A percentile compares a stretch with the other conserved stretches of the same genome.
phyloP scores from a whole-genome alignment of 768 basidiomycete genomes.

The Lactarius indigo region DNA sequence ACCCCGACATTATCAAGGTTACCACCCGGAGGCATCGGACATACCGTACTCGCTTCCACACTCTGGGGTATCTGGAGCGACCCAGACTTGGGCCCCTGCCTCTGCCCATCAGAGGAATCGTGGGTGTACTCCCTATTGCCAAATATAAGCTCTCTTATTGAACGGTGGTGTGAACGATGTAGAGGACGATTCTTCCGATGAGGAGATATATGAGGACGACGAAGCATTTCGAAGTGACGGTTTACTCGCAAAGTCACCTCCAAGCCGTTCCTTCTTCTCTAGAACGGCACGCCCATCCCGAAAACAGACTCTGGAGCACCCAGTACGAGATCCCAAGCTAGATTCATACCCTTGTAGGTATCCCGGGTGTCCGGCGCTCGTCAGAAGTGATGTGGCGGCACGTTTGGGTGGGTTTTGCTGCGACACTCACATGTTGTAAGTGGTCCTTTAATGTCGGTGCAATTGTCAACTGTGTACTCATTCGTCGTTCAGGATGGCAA shows the following conservation, averaged over 20 bases:
- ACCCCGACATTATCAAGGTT: neutral
- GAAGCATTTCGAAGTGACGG: neutral
- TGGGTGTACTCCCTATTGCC: neutral
- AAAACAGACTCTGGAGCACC: neutral
- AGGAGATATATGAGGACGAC: neutral
- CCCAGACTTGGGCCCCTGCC: neutral
- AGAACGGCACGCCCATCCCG: neutral
- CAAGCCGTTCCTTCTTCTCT: neutral
- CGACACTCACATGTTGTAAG: neutral
- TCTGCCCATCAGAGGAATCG: neutral
- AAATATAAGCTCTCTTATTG: neutral
- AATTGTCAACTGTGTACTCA: neutral
- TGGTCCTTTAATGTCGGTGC: neutral
- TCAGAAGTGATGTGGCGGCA: neutral
- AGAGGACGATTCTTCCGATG: neutral
- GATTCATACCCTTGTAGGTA: neutral
- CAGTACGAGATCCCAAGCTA: neutral
- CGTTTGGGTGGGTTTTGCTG: constrained; percentile 5
- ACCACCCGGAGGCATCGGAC: neutral
- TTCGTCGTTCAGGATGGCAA: neutral
- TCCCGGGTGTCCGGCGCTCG: neutral
- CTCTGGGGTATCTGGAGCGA: neutral
- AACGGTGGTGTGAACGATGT: neutral
- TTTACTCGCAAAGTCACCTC: neutral
- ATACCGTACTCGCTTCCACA: no score